Percentiles rank a stretch among this genome's conserved stretches.
Conservation (phyloP, 1,139 yeast species). For the Suhomyces yuchorum region DNA sequence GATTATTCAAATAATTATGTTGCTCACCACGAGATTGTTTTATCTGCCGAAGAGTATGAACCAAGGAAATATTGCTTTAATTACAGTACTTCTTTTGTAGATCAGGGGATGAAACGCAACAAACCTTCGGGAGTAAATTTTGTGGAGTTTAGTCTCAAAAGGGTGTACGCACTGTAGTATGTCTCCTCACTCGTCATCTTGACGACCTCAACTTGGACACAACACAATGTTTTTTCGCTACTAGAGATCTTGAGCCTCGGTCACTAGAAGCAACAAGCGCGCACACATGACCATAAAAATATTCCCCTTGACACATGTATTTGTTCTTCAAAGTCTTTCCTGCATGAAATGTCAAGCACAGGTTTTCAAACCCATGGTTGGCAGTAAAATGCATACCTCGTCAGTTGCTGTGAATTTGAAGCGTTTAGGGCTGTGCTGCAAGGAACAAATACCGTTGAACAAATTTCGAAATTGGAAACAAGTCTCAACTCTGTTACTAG, state of each 20-base stretch:
- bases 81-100: slow-evolving; percentile 1
- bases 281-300: not conserved
- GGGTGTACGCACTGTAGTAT: not conserved
- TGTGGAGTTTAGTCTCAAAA: not conserved
- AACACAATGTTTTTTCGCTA: not conserved
- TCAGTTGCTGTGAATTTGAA: not conserved
- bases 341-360: not conserved
- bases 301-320: not conserved
- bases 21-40: not conserved
- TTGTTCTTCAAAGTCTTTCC: not conserved
- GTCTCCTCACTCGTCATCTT: not conserved
- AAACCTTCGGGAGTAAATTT: not conserved
- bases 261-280: not conserved
- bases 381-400: not conserved
- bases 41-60: too few relatives aligned
- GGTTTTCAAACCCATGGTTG: not conserved
- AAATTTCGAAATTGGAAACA: too few relatives aligned
- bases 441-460: too few relatives aligned
- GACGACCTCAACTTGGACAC: not conserved
- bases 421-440: not conserved
- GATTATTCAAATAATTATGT: not conserved
- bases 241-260: not conserved
- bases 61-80: too few relatives aligned
- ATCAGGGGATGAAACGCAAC: slow-evolving; percentile 3
- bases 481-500: not conserved